These are phyloP conservation scores for Saprolegnia parasitica DNA, from an alignment of 352 stramenopile genomes.

Conservation along the genomic window DNA sequence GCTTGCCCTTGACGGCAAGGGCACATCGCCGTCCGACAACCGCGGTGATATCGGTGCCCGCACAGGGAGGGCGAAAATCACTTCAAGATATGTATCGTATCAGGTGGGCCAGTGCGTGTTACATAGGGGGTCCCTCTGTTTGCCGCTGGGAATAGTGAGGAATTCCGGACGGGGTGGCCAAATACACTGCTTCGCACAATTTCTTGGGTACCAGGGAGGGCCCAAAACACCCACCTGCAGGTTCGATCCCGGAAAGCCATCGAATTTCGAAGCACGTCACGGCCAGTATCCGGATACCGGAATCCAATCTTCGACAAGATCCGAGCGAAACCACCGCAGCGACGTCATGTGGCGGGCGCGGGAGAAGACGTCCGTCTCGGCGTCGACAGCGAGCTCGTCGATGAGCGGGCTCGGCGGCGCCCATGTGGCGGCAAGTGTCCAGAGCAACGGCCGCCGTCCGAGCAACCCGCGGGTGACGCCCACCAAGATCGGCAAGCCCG, in stretches of 20 bases:
- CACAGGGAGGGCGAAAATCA: no score
- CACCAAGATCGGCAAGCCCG: slow-evolving; percentile 11
- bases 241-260: not conserved
- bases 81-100: no score
- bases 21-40: not conserved
- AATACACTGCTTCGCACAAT: not conserved
- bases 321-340: not conserved
- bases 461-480: slow-evolving; percentile 19
- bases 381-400: not conserved
- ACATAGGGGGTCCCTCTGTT: not conserved
- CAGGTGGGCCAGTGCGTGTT: no score
- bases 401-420: not conserved
- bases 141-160: not conserved
- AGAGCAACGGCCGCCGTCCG: not conserved
- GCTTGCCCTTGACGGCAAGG: not conserved
- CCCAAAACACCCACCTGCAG: not conserved
- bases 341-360: not conserved
- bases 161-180: not conserved
- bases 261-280: not conserved
- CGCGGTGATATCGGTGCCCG: no score
- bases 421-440: slow-evolving; percentile 7
- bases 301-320: not conserved
- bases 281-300: not conserved
- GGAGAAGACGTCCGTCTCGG: not conserved
- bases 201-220: not conserved